Base-by-base conservation (phyloP, 2,329 filamentous ascomycete genomes). In the Trichoderma lentiforme region DNA sequence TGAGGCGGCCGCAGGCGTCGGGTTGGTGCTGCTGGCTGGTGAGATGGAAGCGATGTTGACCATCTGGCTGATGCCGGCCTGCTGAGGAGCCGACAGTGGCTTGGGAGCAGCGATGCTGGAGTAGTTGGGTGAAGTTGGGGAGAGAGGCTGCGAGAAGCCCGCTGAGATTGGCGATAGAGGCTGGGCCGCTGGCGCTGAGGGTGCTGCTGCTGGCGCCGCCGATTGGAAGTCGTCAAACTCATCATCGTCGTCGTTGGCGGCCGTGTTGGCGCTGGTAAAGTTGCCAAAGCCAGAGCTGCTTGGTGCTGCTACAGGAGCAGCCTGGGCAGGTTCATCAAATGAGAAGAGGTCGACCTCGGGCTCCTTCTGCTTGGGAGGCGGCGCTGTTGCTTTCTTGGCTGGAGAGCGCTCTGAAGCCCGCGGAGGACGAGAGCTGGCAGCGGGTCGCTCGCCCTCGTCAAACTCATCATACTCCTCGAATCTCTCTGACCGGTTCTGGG, bases 141-240 rank as follows among this genome's bases (percentile, higher is more conserved):
- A 76, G 76, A 88, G 71, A 78, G 86, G 77, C 83, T 82, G 80
- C 12, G 76, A 74, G 67, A 79, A 76, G 11, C 73, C 77, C 64
- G 73, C 75, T 30, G 82, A 77, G 24, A 82, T 77, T 78, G 84
- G 76, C 74, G 86, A 81, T 21, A 85, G 80, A 12, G 86, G 79
- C n/a, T 82, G 81, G 15, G 85, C 78, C 30, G 89, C 84, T 4
- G 58, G 32, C 32, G 64, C 53, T 21, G 64, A 28, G 21, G 91
- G 89, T 3, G 92, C 85, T 15, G 92, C 85, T 15, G 95, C 95
- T 24, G 56, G 56, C 9, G 56, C 56, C 15, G 60, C 60, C 60
- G 94, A 97, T 81, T 97, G 94, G 86, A 98, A 98, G 79, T 99
- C 96, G 79, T 98, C 96, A 78, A 98, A 98, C 74, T 98, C 96